phyloP scores from a whole-genome alignment of 2,329 filamentous ascomycete genomes.

The Cordyceps farinosa region DNA sequence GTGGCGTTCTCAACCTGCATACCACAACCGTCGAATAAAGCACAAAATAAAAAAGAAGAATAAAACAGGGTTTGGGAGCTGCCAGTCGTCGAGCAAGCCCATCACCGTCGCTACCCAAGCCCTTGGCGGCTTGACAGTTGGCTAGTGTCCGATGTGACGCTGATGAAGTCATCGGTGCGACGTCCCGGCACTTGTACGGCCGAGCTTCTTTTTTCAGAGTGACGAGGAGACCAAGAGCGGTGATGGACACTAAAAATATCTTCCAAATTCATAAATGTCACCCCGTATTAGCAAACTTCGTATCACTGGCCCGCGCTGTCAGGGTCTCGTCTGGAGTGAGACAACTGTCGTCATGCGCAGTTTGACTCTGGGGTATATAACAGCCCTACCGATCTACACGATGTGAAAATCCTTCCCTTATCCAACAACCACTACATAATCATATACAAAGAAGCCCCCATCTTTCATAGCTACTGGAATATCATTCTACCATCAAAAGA shows the following conservation, averaged over 20 bases:
- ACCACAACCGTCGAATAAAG: no score
- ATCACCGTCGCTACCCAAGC: background rate
- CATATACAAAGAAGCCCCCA: background rate
- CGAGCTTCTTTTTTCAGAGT: conserved; percentile 17
- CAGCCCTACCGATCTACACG: background rate
- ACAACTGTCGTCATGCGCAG: conserved; percentile 33
- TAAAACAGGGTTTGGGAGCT: no score
- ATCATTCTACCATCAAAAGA: no score
- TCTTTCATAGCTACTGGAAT: no score
- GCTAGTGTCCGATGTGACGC: conserved; percentile 29
- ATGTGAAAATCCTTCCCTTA: background rate
- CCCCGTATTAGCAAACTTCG: background rate
- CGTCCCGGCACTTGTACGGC: conserved; percentile 27
- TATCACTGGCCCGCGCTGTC: background rate
- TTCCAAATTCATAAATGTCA: background rate
- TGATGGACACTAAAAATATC: no score
- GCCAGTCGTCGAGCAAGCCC: background rate
- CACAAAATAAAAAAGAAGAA: no score
- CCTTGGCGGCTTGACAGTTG: conserved; percentile 19
- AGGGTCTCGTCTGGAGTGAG: conserved; percentile 27
- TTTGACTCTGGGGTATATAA: background rate
- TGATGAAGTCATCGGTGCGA: conserved; percentile 23
- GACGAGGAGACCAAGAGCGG: background rate
- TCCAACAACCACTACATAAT: background rate
- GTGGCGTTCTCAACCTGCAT: no score